A percentile compares a stretch with the other conserved stretches of the same genome.
Conservation (phyloP, 2,329 filamentous ascomycete genomes). For the Bipolaris zeicola region DNA sequence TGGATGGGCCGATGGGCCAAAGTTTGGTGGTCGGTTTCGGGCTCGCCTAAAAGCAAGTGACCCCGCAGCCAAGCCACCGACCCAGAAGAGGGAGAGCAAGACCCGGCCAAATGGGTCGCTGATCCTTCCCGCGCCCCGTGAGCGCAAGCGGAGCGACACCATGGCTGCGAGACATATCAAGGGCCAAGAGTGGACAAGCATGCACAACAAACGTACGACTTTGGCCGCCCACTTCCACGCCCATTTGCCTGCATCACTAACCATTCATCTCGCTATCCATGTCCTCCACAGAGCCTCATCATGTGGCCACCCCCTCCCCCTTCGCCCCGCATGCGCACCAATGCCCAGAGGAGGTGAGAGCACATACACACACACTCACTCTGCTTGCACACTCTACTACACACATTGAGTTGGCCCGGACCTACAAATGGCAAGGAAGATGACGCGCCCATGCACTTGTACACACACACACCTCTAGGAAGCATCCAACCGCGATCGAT, state of each 20-base stretch:
- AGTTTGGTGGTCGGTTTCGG: slow-evolving; percentile 28
- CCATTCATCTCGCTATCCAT: too few species aligned
- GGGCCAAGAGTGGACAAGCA: slow-evolving; percentile 16
- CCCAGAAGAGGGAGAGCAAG: slow-evolving; percentile 8
- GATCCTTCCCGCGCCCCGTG: slow-evolving; percentile 28
- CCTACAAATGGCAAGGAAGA: too few species aligned
- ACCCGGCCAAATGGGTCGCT: slow-evolving; percentile 26
- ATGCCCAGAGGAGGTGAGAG: too few species aligned
- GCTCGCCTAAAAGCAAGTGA: slow-evolving; percentile 31
- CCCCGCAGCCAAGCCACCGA: slow-evolving; percentile 30
- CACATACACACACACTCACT: too few species aligned
- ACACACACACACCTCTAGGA: not conserved
- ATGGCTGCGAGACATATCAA: slow-evolving; percentile 11
- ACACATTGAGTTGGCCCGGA: too few species aligned
- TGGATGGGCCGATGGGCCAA: slow-evolving; percentile 14
- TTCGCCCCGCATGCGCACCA: not conserved
- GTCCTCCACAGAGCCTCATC: slow-evolving; percentile 16
- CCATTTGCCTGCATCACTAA: too few species aligned
- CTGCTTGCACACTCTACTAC: too few species aligned
- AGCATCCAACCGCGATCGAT: not conserved
- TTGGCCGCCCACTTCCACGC: not conserved
- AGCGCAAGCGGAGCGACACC: slow-evolving; percentile 2
- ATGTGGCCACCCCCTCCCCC: not conserved
- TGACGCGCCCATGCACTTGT: too few species aligned
- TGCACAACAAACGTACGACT: not conserved